Base-by-base conservation (phyloP, 2,329 filamentous ascomycete species). In the Paraphoma sp. region DNA sequence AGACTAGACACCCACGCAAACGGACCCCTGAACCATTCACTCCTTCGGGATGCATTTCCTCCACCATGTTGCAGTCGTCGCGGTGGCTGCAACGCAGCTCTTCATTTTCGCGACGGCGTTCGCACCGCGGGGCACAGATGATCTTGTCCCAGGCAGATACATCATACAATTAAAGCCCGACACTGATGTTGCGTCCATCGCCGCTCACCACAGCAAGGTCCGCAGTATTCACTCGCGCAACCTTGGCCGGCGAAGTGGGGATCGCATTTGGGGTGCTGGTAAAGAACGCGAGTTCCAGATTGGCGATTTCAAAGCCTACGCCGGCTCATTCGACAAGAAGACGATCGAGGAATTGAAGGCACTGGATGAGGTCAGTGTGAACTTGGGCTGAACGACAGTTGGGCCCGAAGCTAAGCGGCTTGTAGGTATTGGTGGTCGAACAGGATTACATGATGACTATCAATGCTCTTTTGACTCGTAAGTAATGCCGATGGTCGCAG, bases 141-240 rank as follows among this genome's bases (percentile, higher is more conserved):
- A 60, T 12, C 31, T 65, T 17, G 68, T 80, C 45, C 71, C 74
- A 12, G 74, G 74, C 58, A 79, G 79, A 70, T 82, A 78, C 66
- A 79, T 81, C 52, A 70, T 81, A 54, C 77, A 76, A 60, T 48
- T 81, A 52, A 79, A 76, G 68, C 70, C 76, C 12, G 70, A 70
- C 10, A 63, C 63, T 3, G 64, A 72, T 45, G 48, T 68, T 44
- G 62, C 67, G 1, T 64, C 65, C 0, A 60, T 74, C 16, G 63
- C 60, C 8, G 57, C 64, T 7, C 71, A 74, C 44, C 65, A 67
- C 46, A 56, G 63, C 38, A 67, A 56, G 8, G 67, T 75, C 5
- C 68, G 66, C 33, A 65, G 68, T 45, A 74, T 73, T 33, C 67
- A 70, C 30, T 63, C 65, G 8, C 69, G 68, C 40, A 74, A 72